Conservation (phyloP, 2,329 filamentous ascomycete genomes). For the Aspergillus terreus region DNA sequence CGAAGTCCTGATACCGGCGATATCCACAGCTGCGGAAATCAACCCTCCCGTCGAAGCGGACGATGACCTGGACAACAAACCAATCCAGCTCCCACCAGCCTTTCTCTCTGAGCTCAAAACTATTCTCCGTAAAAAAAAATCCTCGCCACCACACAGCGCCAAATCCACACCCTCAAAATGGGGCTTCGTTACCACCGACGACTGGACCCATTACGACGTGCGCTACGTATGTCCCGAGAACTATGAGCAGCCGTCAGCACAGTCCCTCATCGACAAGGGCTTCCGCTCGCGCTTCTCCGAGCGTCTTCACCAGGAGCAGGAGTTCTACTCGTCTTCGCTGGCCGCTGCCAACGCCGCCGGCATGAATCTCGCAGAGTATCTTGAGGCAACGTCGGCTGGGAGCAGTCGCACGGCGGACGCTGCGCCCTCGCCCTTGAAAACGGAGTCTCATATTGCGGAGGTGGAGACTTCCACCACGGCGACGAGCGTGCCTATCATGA, state of each 20-base stretch:
- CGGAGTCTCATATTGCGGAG: not conserved
- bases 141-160: slow-evolving; percentile 6
- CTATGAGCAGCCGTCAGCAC: slow-evolving; percentile 13
- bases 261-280: slow-evolving; percentile 33
- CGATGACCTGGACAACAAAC: slow-evolving; percentile 3
- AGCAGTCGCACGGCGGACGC: not conserved
- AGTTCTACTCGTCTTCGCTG: slow-evolving; percentile 12
- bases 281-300: slow-evolving; percentile 38
- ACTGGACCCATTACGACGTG: slow-evolving; percentile 11
- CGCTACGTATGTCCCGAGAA: slow-evolving; percentile 15
- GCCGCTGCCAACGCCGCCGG: slow-evolving; percentile 1
- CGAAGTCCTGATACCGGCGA: no score
- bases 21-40: not conserved
- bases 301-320: slow-evolving; percentile 20
- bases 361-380: not conserved
- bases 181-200: slow-evolving; percentile 14
- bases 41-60: not conserved
- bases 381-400: not conserved
- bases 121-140: slow-evolving; percentile 1
- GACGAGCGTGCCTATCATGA: slow-evolving; percentile 2
- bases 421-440: not conserved
- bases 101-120: slow-evolving; percentile 12
- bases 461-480: not conserved
- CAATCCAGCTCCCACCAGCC: slow-evolving; percentile 4
- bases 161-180: slow-evolving; percentile 9